Conservation (phyloP, 768 basidiomycete species). For the Boletus edulis region DNA sequence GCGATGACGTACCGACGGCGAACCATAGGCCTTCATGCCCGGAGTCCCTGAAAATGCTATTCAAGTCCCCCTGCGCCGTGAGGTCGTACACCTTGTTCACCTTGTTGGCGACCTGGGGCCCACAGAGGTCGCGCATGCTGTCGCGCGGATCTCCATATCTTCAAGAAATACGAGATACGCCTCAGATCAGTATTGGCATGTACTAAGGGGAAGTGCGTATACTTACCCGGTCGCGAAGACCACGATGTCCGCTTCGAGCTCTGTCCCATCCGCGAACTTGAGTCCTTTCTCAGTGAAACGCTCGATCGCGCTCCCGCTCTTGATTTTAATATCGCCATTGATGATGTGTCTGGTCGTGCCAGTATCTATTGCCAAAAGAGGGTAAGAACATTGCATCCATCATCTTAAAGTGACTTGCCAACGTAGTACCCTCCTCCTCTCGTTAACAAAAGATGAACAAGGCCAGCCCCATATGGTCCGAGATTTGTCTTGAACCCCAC, state of each 20-base stretch:
- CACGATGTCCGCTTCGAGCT: constrained; percentile 32
- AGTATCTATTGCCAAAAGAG: constrained; percentile 18
- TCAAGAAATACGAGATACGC: not conserved
- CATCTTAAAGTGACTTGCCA: constrained; percentile 18
- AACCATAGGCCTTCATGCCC: constrained; percentile 38
- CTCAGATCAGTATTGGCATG: not conserved
- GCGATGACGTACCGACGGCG: constrained; percentile 20
- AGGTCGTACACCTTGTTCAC: constrained; percentile 59
- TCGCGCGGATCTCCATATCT: constrained; percentile 48
- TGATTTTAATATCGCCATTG: constrained; percentile 50
- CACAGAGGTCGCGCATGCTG: constrained; percentile 43
- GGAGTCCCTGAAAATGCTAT: constrained; percentile 34
- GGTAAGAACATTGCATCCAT: not conserved
- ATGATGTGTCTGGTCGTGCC: constrained; percentile 45
- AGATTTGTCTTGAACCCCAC: constrained; percentile 38
- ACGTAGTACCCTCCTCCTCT: constrained; percentile 42
- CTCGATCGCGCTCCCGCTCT: constrained; percentile 37
- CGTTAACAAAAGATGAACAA: constrained; percentile 24
- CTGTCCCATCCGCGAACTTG: constrained; percentile 10
- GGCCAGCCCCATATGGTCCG: constrained; percentile 34
- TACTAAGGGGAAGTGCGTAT: not conserved
- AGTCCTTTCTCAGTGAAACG: constrained; percentile 33
- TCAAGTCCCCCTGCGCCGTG: constrained; percentile 59
- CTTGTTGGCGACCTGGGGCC: constrained; percentile 42
- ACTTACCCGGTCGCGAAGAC: constrained; percentile 32